Percentiles rank a stretch among this genome's conserved stretches.
Evolutionary conservation across 768 basidiomycete genomes (phyloP).

Genomic region (Kwoniella europaea): DNA sequence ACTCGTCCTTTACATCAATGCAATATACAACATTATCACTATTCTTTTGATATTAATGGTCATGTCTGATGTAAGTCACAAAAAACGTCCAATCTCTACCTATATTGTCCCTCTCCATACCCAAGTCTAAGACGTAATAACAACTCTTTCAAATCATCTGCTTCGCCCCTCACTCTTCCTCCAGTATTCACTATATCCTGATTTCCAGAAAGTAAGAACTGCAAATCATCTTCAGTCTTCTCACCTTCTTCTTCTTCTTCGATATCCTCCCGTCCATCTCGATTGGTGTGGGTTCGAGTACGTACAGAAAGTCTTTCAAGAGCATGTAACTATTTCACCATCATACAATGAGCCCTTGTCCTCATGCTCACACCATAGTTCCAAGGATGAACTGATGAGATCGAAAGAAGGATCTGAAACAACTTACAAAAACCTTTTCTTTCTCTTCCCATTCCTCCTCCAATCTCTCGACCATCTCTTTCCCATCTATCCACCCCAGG

Average conservation of each 20-base stretch:
- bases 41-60: too few species aligned
- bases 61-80: too few species aligned
- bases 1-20: too few species aligned
- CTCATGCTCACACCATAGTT: too few species aligned
- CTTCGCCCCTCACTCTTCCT: background rate
- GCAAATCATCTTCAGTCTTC: slow-evolving; percentile 29
- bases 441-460: slow-evolving; percentile 42
- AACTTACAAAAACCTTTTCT: slow-evolving; percentile 46
- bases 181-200: slow-evolving; percentile 4
- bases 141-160: slow-evolving; percentile 35
- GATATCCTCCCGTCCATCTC: background rate
- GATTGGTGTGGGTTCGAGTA: slow-evolving; percentile 5
- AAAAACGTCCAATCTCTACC: background rate
- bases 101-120: slow-evolving; percentile 2
- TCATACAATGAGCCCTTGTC: background rate
- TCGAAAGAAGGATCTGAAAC: too few species aligned
- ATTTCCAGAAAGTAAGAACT: slow-evolving; percentile 29
- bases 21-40: background rate
- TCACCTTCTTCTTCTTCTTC: slow-evolving; percentile 6
- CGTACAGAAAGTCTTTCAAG: slow-evolving; percentile 42
- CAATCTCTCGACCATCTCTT: slow-evolving; percentile 25
- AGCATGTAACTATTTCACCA: slow-evolving; percentile 31
- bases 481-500: slow-evolving; percentile 22
- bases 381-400: too few species aligned
- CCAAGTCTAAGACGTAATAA: slow-evolving; percentile 32